Percentiles rank a stretch among this genome's conserved stretches.
Conservation (phyloP, 2,329 filamentous ascomycete species). For the Sporothrix globosa region DNA sequence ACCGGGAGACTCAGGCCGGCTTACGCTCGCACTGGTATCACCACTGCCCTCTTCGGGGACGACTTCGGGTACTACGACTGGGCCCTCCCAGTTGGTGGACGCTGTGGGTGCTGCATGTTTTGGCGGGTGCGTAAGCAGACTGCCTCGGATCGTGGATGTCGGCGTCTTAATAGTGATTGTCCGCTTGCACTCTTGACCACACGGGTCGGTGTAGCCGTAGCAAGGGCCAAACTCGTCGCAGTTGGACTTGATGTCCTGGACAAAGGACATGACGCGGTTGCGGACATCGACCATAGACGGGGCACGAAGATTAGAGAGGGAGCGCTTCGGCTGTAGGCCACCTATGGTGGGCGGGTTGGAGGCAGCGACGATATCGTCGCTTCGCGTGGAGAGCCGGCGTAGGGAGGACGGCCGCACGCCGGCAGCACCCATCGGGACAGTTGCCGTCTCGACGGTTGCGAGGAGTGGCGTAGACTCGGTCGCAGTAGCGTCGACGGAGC, state of each 20-base stretch:
- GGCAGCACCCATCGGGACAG: constrained; percentile 34
- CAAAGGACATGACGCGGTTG: constrained; percentile 64
- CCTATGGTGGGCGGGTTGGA: neutral
- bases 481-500: constrained; percentile 22
- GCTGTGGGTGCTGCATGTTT: neutral
- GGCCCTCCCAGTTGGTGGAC: neutral
- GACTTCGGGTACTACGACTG: constrained; percentile 35
- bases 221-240: constrained; percentile 65
- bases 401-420: constrained; percentile 34
- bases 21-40: neutral
- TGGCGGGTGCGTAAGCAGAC: constrained; percentile 32
- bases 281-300: constrained; percentile 60
- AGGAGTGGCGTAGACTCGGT: constrained; percentile 58
- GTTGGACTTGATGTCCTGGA: constrained; percentile 65
- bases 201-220: constrained; percentile 67
- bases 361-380: neutral
- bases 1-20: neutral
- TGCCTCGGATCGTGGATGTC: constrained; percentile 35
- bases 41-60: constrained; percentile 43
- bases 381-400: constrained; percentile 37
- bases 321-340: constrained; percentile 31
- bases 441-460: constrained; percentile 33
- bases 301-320: constrained; percentile 45
- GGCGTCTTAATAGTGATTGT: constrained; percentile 54
- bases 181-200: constrained; percentile 67